Conservation (phyloP, 306 rosid genomes). For the Trifolium pratense region DNA sequence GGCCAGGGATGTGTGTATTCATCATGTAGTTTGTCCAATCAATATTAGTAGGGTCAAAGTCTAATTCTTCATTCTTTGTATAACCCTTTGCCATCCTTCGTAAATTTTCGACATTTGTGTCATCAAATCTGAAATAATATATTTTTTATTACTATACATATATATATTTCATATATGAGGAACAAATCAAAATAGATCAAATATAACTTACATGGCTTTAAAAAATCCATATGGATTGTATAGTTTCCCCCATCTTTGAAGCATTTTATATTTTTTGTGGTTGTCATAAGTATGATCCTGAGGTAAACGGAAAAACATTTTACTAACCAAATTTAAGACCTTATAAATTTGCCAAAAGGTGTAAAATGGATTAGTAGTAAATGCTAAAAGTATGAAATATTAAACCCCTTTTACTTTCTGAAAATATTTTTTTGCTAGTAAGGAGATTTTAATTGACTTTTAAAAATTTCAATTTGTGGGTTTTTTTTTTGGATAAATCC, state of each 20-base stretch:
- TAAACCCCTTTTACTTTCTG: too few relatives aligned
- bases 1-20: conserved; percentile 52
- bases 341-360: neutral
- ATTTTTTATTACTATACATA: neutral
- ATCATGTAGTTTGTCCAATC: conserved; percentile 59
- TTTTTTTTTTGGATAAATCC: too few relatives aligned
- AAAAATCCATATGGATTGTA: conserved; percentile 43
- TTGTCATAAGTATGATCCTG: conserved; percentile 1
- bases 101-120: conserved; percentile 47
- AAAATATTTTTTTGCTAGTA: too few relatives aligned
- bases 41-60: conserved; percentile 49
- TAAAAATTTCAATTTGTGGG: too few relatives aligned
- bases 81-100: neutral
- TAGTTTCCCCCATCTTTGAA: conserved; percentile 35
- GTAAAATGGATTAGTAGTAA: neutral
- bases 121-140: conserved; percentile 51
- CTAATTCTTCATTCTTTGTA: neutral
- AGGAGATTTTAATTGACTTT: too few relatives aligned
- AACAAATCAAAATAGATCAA: neutral
- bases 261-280: neutral
- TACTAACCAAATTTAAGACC: conserved; percentile 41
- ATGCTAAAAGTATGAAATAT: neutral
- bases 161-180: neutral
- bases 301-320: neutral
- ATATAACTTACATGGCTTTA: conserved; percentile 42